Conservation (phyloP, 495 filamentous ascomycete genomes). For the Lasiosphaeria hispida region DNA sequence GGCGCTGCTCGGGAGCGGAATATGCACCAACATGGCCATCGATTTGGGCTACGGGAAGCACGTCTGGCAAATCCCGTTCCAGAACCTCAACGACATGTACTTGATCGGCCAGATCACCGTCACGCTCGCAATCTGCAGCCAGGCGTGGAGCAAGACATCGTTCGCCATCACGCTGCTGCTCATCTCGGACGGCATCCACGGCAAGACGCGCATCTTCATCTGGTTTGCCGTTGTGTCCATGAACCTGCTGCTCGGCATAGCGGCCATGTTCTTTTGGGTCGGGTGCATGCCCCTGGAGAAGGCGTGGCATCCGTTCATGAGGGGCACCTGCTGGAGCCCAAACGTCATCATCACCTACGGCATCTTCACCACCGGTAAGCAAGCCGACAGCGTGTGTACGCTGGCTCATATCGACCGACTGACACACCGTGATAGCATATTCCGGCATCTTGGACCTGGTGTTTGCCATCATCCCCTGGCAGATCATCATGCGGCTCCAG, state of each 20-base stretch:
- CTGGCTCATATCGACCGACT: neutral
- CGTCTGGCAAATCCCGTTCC: constrained; percentile 22
- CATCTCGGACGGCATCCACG: constrained; percentile 25
- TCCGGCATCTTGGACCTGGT: constrained; percentile 30
- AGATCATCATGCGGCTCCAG: constrained; percentile 30
- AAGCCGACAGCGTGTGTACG: neutral
- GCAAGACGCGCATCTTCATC: constrained; percentile 21
- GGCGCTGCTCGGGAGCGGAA: constrained; percentile 20
- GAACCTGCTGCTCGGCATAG: constrained; percentile 38
- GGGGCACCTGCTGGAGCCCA: constrained; percentile 35
- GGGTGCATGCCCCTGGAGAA: constrained; percentile 38
- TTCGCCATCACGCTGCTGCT: constrained; percentile 30
- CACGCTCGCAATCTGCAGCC: constrained; percentile 25
- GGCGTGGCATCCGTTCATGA: constrained; percentile 29
- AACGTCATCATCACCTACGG: constrained; percentile 22
- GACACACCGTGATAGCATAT: constrained; percentile 23
- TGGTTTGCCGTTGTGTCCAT: constrained; percentile 35
- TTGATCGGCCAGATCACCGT: constrained; percentile 23
- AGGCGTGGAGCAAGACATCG: constrained; percentile 35
- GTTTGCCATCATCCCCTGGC: constrained; percentile 31
- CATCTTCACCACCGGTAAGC: constrained; percentile 27
- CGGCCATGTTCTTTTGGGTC: constrained; percentile 39
- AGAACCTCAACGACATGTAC: constrained; percentile 22
- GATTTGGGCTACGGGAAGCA: constrained; percentile 31
- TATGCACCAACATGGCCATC: constrained; percentile 23